Conservation (phyloP, 1,284 basidiomycete genomes). For the Athelia sp. region DNA sequence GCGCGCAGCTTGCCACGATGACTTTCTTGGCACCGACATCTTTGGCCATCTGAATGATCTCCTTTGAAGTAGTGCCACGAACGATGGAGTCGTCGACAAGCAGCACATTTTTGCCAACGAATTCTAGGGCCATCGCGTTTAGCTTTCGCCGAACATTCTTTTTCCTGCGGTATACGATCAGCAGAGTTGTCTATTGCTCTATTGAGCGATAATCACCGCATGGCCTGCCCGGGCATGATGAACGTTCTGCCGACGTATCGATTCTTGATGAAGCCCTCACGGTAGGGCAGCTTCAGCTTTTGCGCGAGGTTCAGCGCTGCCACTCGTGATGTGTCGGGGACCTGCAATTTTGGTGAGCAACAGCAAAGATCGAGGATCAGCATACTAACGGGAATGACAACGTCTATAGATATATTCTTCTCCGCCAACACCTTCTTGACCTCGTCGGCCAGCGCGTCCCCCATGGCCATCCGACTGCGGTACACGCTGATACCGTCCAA, state of each 20-base stretch:
- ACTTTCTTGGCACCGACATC: slow-evolving; percentile 99
- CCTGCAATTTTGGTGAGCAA: slow-evolving; percentile 32
- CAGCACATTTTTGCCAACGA: slow-evolving; percentile 87
- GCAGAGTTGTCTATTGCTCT: background rate
- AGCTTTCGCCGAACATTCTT: slow-evolving; percentile 97
- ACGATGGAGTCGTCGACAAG: slow-evolving; percentile 99
- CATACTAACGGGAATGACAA: slow-evolving; percentile 88
- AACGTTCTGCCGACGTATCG: slow-evolving; percentile 98
- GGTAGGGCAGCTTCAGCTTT: slow-evolving; percentile 85
- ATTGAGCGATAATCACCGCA: slow-evolving; percentile 47
- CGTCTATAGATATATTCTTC: slow-evolving; percentile 76
- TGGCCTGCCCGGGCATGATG: slow-evolving; percentile 99
- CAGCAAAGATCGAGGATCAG: slow-evolving; percentile 4
- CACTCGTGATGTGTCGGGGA: slow-evolving; percentile 95
- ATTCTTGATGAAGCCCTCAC: slow-evolving; percentile 99
- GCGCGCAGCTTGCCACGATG: slow-evolving; percentile 95
- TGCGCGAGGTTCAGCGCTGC: slow-evolving; percentile 96
- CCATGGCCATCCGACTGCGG: slow-evolving; percentile 98
- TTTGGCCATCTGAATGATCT: slow-evolving; percentile 99
- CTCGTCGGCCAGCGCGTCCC: slow-evolving; percentile 89
- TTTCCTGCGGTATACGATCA: slow-evolving; percentile 41
- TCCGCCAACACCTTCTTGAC: slow-evolving; percentile 72
- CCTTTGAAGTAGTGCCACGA: slow-evolving; percentile 96
- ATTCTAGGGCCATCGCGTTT: slow-evolving; percentile 99
- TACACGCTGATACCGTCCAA: slow-evolving; percentile 98